Base-by-base conservation (phyloP, 768 basidiomycete species). In the Termitomyces sp. region DNA sequence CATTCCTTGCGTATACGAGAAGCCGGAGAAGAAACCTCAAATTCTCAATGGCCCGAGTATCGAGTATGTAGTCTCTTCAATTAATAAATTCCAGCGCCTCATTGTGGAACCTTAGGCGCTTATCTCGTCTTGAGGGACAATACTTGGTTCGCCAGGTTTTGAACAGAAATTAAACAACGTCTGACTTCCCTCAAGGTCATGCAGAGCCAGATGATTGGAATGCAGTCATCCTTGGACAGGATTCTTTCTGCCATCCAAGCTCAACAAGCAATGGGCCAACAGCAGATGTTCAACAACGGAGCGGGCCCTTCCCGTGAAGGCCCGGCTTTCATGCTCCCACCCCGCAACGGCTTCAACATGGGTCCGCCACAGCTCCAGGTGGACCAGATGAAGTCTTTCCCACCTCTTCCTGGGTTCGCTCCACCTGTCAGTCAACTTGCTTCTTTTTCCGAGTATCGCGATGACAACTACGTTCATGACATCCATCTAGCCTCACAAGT, bases 171-270 rank as follows among this genome's bases (percentile, higher is more conserved):
- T 28, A 35, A 17, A 19, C 22, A 55, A 58, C 37, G 41, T 45
- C 45, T 57, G 46, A 55, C 38, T 15, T 30, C 28, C 22, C 24
- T 51, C 26, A 58, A 90, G 90, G 87, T 91, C 61, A 89, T 93
- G 83, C 90, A 93, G 68, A 90, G 89, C 71, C 91, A 93, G 68
- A 92, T 93, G 88, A 93, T 93, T 62, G 91, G 91, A 63, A 90
- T 93, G 87, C 92, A 93, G 70, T 88, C 90, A 5, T 88, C 90
- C 24, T 69, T 93, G 59, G 91, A 93, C 70, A 81, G 91, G 50
- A 93, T 93, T 65, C 72, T 93, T 53, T 73, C 79, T 44, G 85
- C 81, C 2, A 75, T 93, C 55, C 87, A 77, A 62, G 71, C 72
- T 44, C 76, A 75, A 54, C 68, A 66, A 55, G 58, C 61, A 53